Base-by-base conservation (phyloP, 2,329 filamentous ascomycete genomes). In the Fusarium lyarnte region DNA sequence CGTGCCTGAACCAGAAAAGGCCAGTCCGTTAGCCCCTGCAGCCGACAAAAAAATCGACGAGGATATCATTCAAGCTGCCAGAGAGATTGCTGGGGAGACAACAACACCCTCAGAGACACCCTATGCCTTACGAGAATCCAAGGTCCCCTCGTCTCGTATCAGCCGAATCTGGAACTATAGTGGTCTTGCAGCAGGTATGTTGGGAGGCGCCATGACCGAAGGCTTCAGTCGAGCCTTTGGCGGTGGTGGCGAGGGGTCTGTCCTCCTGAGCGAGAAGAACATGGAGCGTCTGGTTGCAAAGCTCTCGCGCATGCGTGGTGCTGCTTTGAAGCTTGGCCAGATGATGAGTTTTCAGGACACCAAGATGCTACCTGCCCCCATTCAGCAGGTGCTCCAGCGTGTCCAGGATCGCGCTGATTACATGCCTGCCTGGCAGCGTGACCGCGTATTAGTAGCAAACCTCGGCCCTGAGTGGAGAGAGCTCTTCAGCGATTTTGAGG, bases 271-370 rank as follows among this genome's bases (percentile, higher is more conserved):
- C 81, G 88, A 94, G 10, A 91, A 87, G 14, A 99, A 99, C 78
- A 94, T 98, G 89, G 95, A 98, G 80, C 89, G 97, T 52, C 87
- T 99, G 13, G 96, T 99, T 4, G 87, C 94, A 9, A 98, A 97
- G 81, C 87, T 99, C 6, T 98, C 95, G 6, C 92, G 93, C 27
- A 99, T 99, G 96, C 90, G 96, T 77, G 96, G 96, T 41, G 97
- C 96, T 10, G 96, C 96, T n/a, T 86, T 99, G 45, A 99, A 99
- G 84, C 84, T 99, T 31, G 97, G 96, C 2, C 96, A 99, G 84
- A 96, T 98, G 93, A 92, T 99, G 87, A 98, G 94, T 81, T 96
- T 99, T 79, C 96, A 99, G 85, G 96, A 99, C 83, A 91, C 94
- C 41, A 98, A 97, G 82, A 94, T 98, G 90, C 88, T 99, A 14